Percentiles rank a stretch among this genome's conserved stretches.
Evolutionary conservation across 2,329 filamentous ascomycete genomes (phyloP).

Genomic region (Corniculantispora saksenae): DNA sequence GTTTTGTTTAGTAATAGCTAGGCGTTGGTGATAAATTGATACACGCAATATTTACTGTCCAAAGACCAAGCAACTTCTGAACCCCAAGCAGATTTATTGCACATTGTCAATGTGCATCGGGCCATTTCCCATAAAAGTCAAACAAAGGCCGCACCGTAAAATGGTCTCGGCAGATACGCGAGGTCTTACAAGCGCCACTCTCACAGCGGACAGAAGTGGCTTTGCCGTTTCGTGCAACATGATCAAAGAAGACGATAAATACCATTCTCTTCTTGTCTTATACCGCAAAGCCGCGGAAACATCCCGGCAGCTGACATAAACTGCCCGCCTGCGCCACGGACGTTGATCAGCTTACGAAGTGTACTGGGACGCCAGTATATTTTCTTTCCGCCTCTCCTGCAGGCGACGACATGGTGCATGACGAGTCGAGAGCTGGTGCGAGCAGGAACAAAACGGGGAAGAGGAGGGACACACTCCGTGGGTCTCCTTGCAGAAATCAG

Average conservation of each 20-base stretch:
- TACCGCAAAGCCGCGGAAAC: neutral
- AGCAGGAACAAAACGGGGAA: slow-evolving; percentile 3
- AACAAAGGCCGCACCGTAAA: neutral
- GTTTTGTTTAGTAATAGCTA: slow-evolving; percentile 10
- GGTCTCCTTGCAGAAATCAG: too few relatives aligned
- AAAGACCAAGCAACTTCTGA: neutral
- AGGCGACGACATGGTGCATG: too few relatives aligned
- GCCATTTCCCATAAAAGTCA: neutral
- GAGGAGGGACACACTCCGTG: too few relatives aligned
- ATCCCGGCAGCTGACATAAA: neutral
- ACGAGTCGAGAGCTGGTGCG: too few relatives aligned
- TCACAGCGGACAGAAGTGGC: neutral
- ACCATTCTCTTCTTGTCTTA: neutral
- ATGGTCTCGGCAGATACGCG: slow-evolving; percentile 1
- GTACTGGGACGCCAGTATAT: too few relatives aligned
- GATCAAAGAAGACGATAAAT: neutral
- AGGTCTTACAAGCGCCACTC: neutral
- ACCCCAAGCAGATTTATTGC: neutral
- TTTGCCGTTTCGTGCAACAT: neutral
- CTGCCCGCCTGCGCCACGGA: too few relatives aligned
- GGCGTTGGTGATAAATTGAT: slow-evolving; percentile 8
- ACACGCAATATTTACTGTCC: neutral
- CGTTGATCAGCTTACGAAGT: neutral
- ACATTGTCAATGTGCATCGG: neutral
- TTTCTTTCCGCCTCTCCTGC: too few relatives aligned